phyloP scores from a whole-genome alignment of 2,329 filamentous ascomycete species.

The Nothomitra cinnamomea region DNA sequence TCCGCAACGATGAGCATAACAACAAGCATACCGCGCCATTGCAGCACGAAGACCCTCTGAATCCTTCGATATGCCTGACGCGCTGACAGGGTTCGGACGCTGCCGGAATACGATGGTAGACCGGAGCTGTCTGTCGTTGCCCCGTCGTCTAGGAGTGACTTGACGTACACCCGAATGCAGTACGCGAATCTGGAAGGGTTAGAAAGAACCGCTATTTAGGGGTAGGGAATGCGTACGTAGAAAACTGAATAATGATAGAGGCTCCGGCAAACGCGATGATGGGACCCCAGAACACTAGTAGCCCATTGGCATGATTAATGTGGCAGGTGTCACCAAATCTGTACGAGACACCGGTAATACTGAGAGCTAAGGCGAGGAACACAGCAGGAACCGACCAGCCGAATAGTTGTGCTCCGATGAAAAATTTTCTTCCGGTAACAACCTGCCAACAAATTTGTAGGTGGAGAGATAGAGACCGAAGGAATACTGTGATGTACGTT shows the following conservation, averaged over 20 bases:
- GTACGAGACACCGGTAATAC: conserved; percentile 83
- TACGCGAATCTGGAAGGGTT: conserved; percentile 38
- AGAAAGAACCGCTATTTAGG: background rate
- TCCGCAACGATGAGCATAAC: conserved; percentile 81
- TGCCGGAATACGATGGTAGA: conserved; percentile 59
- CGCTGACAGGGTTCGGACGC: conserved; percentile 62
- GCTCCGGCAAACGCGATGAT: conserved; percentile 60
- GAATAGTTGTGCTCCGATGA: conserved; percentile 61
- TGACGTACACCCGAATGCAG: conserved; percentile 88
- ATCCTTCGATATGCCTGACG: conserved; percentile 79
- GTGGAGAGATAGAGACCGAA: conserved; percentile 80
- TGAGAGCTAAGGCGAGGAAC: conserved; percentile 58
- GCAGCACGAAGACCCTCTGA: conserved; percentile 69
- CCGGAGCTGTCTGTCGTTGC: conserved; percentile 45
- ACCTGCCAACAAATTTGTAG: conserved; percentile 97
- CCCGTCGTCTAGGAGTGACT: conserved; percentile 58
- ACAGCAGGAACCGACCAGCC: conserved; percentile 75
- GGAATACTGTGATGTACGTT: conserved; percentile 38
- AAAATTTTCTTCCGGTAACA: conserved; percentile 73
- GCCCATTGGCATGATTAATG: conserved; percentile 75
- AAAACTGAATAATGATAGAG: conserved; percentile 64
- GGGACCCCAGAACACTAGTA: conserved; percentile 82
- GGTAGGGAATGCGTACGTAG: conserved; percentile 43
- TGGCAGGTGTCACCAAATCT: conserved; percentile 85
- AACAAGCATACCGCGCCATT: conserved; percentile 86